These are phyloP conservation scores for Paecilomyces dactylethromorphus DNA, from an alignment of 2,329 filamentous ascomycete species.

Conservation along the genomic window DNA sequence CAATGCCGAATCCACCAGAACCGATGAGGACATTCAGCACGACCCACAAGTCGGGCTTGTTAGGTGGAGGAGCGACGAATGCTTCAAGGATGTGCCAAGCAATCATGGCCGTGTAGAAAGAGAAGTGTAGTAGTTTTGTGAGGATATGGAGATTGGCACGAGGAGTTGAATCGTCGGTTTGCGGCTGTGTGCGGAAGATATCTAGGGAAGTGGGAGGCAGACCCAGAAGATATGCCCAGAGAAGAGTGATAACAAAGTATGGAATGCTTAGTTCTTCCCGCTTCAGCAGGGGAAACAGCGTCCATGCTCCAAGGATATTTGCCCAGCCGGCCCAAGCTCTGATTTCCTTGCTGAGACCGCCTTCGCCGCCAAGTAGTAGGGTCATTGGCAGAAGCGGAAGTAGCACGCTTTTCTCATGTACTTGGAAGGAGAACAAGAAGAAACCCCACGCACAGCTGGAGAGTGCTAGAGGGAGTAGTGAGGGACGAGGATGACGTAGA, in stretches of 20 bases:
- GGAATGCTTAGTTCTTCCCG: constrained; percentile 79
- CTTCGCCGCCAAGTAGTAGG: constrained; percentile 68
- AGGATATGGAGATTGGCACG: constrained; percentile 42
- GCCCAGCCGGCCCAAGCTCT: constrained; percentile 95
- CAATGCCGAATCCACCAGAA: constrained; percentile 74
- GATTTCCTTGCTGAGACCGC: constrained; percentile 68
- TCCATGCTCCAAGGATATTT: constrained; percentile 84
- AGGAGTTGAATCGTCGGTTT: constrained; percentile 8
- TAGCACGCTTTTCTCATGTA: constrained; percentile 95
- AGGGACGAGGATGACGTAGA: constrained; percentile 69
- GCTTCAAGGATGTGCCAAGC: constrained; percentile 74
- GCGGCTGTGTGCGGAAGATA: constrained; percentile 54
- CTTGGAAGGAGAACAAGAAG: constrained; percentile 95
- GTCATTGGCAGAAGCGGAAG: constrained; percentile 93
- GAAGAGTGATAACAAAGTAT: constrained; percentile 73
- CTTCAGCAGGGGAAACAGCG: constrained; percentile 83
- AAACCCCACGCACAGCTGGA: constrained; percentile 90
- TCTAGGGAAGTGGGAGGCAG: constrained; percentile 70
- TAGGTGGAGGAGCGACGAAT: constrained; percentile 58
- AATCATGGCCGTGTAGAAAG: constrained; percentile 71
- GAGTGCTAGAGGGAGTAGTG: constrained; percentile 71
- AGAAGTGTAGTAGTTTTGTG: constrained; percentile 64
- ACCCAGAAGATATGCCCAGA: constrained; percentile 89
- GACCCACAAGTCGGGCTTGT: constrained; percentile 91
- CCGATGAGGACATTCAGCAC: constrained; percentile 85